Evolutionary conservation across 2,329 filamentous ascomycete genomes (phyloP).

Genomic region (Pseudocercospora fuligena): DNA sequence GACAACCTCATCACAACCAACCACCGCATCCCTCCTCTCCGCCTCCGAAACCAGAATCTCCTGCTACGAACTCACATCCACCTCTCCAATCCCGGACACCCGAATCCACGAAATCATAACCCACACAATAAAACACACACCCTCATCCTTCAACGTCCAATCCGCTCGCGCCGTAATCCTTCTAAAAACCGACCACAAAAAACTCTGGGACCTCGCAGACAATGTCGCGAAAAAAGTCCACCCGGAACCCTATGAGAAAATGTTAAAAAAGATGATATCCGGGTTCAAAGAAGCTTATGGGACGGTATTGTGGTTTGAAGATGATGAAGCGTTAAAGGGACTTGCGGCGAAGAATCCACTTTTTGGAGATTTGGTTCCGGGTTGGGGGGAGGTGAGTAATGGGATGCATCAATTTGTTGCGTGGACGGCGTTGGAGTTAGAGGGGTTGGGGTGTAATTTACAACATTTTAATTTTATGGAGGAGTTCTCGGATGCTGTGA

Average conservation of each 20-base stretch:
- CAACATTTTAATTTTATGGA: slow-evolving; percentile 40
- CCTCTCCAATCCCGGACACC: slow-evolving; percentile 70
- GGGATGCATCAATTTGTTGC: slow-evolving; percentile 48
- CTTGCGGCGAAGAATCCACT: slow-evolving; percentile 26
- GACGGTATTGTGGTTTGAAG: slow-evolving; percentile 56
- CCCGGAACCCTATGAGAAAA: slow-evolving; percentile 66
- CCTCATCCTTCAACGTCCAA: slow-evolving; percentile 87
- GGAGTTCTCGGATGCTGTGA: slow-evolving; percentile 28
- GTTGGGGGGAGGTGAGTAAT: slow-evolving; percentile 47
- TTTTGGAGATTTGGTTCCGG: slow-evolving; percentile 24
- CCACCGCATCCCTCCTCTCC: slow-evolving; percentile 33
- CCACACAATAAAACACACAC: slow-evolving; percentile 67
- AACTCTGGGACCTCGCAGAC: slow-evolving; percentile 77
- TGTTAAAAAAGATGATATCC: slow-evolving; percentile 51
- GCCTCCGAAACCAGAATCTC: slow-evolving; percentile 38
- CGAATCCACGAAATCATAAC: slow-evolving; percentile 68
- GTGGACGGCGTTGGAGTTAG: slow-evolving; percentile 39
- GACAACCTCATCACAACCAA: slow-evolving; percentile 13
- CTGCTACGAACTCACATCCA: slow-evolving; percentile 51
- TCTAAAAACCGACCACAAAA: slow-evolving; percentile 78
- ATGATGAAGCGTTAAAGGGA: slow-evolving; percentile 19
- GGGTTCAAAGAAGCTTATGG: slow-evolving; percentile 74
- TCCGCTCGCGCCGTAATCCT: slow-evolving; percentile 77
- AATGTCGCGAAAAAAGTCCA: slow-evolving; percentile 70
- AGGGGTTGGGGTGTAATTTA: slow-evolving; percentile 38